Conservation (phyloP, 2,329 filamentous ascomycete genomes). For the Colletotrichum sp. region DNA sequence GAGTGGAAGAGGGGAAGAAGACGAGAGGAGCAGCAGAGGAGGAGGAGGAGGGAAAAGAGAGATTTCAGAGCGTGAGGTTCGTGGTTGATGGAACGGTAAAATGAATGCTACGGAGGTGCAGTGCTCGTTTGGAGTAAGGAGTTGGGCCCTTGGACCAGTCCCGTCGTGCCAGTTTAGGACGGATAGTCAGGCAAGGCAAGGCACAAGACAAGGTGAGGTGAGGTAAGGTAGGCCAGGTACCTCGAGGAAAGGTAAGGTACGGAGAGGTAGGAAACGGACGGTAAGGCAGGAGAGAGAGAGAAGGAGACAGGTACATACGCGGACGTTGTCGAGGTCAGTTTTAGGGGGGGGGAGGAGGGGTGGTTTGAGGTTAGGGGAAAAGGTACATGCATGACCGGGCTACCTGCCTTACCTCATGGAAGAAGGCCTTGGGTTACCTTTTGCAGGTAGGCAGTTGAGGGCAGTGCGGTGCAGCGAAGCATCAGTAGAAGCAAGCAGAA, state of each 20-base stretch:
- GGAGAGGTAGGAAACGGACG: neutral
- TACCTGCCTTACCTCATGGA: neutral
- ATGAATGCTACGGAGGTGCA: neutral
- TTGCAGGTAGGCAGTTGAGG: neutral
- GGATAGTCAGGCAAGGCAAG: neutral
- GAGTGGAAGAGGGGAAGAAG: neutral
- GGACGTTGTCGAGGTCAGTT: neutral
- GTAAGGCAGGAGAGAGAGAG: neutral
- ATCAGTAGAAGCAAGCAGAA: neutral
- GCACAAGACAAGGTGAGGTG: neutral
- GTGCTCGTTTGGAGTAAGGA: neutral
- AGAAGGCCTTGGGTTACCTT: neutral
- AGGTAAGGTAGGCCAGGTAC: neutral
- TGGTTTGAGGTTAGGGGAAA: neutral
- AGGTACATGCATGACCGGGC: neutral
- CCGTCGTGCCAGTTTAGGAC: neutral
- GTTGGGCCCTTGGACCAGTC: neutral
- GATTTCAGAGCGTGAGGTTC: neutral
- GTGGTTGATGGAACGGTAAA: slow-evolving; percentile 1
- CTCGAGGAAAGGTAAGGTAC: neutral
- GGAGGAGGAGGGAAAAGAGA: neutral
- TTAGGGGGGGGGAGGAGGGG: neutral
- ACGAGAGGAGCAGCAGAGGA: neutral
- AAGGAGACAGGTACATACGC: neutral
- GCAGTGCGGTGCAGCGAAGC: neutral